Evolutionary conservation across 768 basidiomycete species (phyloP), one percentile per base, ranked within the genome.

Genomic region (Hypsizygus marmoreus): DNA sequence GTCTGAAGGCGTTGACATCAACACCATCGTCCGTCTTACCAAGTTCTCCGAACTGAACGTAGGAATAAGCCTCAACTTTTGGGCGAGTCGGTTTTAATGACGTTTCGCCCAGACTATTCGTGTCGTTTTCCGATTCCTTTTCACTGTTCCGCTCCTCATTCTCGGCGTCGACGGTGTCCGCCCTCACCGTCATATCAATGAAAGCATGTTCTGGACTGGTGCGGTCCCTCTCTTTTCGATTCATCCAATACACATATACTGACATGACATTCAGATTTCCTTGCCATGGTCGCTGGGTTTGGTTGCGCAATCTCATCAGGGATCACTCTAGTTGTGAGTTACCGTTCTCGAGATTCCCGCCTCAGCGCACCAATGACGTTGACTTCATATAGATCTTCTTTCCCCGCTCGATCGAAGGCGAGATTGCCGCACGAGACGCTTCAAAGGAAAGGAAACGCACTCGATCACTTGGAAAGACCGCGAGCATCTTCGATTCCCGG

Each of bases 11-110:
- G 83, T 88, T 7, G 89, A 91, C 41, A 73, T 55, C 13, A 70
- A 55, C 23, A 88, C 84, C 2, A 73, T 91, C 36, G 75, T 88
- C 16, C 81, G 88, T 16, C 66, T 93, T 39, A 84, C 84, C 26
- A 91, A 84, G 51, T 92, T 88, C 58, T 85, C 88, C 30, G 88
- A 92, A 57, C 66, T 91, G 30, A 93, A 93, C 54, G 90, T 91
- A 51, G 26, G 88, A 66, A 5, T 20, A 16, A 11, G 12, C 10
- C 22, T 34, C 24, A 4, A 13, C 22, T 17, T 1, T 23, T 20
- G 12, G 14, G 7, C 14, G 3, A 25, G 19, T 12, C 10, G 19
- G 29, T 22, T 45, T 37, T 20, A 49, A 24, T 26, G 20, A 29
- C 50, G 43, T 45, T 13, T 3, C 17, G 13, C 3, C 2, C 52